These are phyloP conservation scores for Aspergillus novoparasiticus DNA, from an alignment of 2,329 filamentous ascomycete genomes.

Conservation along the genomic window DNA sequence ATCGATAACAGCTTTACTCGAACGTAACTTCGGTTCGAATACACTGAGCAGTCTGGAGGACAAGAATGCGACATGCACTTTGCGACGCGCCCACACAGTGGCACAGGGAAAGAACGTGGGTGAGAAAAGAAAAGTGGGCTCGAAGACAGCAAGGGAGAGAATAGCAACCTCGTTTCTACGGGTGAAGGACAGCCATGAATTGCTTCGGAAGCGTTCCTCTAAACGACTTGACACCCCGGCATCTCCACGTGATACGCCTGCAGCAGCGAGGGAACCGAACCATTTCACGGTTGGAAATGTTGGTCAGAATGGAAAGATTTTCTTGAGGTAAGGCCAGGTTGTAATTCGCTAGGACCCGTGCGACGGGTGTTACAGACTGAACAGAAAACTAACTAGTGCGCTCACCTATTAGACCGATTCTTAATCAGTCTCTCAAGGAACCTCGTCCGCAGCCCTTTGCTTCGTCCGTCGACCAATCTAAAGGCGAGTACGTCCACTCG, in stretches of 20 bases:
- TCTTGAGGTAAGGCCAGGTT: conserved; percentile 66
- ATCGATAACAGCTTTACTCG: conserved; percentile 11
- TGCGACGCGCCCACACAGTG: conserved; percentile 44
- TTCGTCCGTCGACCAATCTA: conserved; percentile 60
- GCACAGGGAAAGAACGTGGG: conserved; percentile 34
- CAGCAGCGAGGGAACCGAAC: conserved; percentile 65
- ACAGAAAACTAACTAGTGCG: conserved; percentile 16
- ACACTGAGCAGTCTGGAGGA: conserved; percentile 16
- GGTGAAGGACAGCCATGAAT: conserved; percentile 57
- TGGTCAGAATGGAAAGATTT: conserved; percentile 80
- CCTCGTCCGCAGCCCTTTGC: conserved; percentile 35
- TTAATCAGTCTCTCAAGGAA: conserved; percentile 36
- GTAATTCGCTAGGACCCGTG: conserved; percentile 12
- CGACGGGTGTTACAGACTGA: conserved; percentile 19
- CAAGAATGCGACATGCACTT: conserved; percentile 26
- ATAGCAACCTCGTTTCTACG: conserved; percentile 40
- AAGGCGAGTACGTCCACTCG: conserved; percentile 56
- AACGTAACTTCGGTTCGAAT: conserved; percentile 20
- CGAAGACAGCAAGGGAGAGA: conserved; percentile 36
- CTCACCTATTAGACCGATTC: conserved; percentile 35
- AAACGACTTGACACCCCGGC: conserved; percentile 51
- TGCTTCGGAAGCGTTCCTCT: conserved; percentile 42
- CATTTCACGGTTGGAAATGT: conserved; percentile 82
- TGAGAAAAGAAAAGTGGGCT: conserved; percentile 31
- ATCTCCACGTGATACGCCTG: conserved; percentile 59